Percentiles rank a stretch among this genome's conserved stretches.
phyloP scores from a whole-genome alignment of 1,284 basidiomycete species.

The Chondrostereum purpureum region DNA sequence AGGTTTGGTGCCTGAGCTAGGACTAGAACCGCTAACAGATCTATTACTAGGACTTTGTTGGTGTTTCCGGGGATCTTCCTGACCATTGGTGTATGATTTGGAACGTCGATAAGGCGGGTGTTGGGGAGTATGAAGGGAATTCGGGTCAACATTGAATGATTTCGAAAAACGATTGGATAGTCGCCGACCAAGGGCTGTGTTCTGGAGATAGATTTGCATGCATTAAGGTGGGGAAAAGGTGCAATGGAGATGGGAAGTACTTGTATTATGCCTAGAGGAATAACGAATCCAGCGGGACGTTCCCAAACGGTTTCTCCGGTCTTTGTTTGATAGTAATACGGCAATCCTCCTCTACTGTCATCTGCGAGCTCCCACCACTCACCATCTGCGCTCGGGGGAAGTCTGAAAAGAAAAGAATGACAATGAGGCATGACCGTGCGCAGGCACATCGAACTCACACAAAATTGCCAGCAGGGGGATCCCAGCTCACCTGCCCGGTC shows the following conservation, averaged over 20 bases:
- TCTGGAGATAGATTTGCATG: constrained; percentile 32
- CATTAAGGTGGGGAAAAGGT: constrained; percentile 3
- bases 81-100: constrained; percentile 29
- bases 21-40: constrained; percentile 15
- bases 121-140: constrained; percentile 3
- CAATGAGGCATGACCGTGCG: constrained; percentile 11
- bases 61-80: constrained; percentile 20
- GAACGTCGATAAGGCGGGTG: constrained; percentile 26
- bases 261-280: constrained; percentile 85
- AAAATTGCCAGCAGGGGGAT: constrained; percentile 84
- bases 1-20: constrained; percentile 21
- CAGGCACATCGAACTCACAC: constrained; percentile 48
- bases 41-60: constrained; percentile 20
- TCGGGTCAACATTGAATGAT: constrained; percentile 19
- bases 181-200: constrained; percentile 68
- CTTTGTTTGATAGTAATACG: constrained; percentile 89
- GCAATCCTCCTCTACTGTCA: constrained; percentile 3
- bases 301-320: constrained; percentile 87
- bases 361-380: constrained; percentile 54
- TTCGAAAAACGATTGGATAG: constrained; percentile 43
- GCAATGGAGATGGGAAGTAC: constrained; percentile 27
- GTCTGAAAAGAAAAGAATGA: constrained; percentile 32
- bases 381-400: constrained; percentile 79
- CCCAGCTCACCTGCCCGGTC: constrained; percentile 89
- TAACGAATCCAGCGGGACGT: constrained; percentile 79